These are phyloP conservation scores for Trichoderma gracile DNA, from an alignment of 2,329 filamentous ascomycete species.

Conservation along the genomic window DNA sequence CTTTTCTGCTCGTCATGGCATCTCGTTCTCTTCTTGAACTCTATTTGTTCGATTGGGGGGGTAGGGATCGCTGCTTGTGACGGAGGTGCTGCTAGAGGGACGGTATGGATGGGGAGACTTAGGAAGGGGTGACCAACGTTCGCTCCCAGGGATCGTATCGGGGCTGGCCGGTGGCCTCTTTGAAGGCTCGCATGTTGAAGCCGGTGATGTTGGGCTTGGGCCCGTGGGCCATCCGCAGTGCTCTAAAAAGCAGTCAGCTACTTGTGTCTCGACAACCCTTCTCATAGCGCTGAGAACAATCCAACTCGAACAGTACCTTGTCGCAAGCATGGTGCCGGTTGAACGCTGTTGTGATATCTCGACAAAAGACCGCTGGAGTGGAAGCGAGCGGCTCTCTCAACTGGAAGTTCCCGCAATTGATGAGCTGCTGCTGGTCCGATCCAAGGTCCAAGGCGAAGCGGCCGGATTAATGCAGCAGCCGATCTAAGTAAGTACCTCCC, in stretches of 20 bases:
- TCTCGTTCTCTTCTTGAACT: too few species aligned
- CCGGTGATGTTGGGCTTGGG: constrained; percentile 79
- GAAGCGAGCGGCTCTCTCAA: not conserved
- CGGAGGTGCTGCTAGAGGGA: too few species aligned
- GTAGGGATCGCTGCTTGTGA: not conserved
- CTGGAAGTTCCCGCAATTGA: constrained; percentile 17
- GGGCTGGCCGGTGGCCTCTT: constrained; percentile 64
- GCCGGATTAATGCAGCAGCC: constrained; percentile 32
- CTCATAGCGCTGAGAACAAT: too few species aligned
- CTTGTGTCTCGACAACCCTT: not conserved
- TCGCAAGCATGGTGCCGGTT: constrained; percentile 42
- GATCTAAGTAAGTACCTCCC: not conserved
- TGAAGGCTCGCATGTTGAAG: constrained; percentile 84
- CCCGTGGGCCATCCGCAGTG: constrained; percentile 55
- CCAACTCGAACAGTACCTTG: constrained; percentile 35
- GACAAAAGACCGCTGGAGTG: not conserved
- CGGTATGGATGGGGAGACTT: too few species aligned
- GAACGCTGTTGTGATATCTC: constrained; percentile 16
- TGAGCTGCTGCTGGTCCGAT: not conserved
- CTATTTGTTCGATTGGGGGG: too few species aligned
- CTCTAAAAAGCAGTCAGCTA: constrained; percentile 33
- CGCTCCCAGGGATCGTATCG: constrained; percentile 68
- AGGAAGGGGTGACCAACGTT: constrained; percentile 50
- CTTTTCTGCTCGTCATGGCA: not conserved
- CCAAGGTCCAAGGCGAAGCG: not conserved